Evolutionary conservation across 805 yeast genomes (phyloP).

Genomic region (Yarrowia sp.): DNA sequence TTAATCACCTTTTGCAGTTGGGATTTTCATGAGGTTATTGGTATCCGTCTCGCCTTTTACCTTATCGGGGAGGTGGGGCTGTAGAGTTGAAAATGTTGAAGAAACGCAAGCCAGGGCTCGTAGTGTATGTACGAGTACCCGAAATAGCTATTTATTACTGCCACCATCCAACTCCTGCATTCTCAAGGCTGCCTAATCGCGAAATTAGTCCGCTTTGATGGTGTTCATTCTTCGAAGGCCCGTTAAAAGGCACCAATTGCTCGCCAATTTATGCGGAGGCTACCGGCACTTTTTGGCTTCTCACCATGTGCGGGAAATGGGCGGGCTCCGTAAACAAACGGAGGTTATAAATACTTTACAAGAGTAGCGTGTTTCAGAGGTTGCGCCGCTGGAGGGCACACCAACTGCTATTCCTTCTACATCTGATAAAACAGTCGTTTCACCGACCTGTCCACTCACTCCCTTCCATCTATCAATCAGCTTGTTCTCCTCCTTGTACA

Average conservation of each 20-base stretch:
- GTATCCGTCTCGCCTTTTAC: background rate
- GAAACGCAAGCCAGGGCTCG: background rate
- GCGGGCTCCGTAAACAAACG: background rate
- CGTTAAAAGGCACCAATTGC: background rate
- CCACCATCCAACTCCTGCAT: no score
- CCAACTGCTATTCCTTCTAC: no score
- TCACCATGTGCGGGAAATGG: background rate
- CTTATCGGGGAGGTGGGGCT: conserved; percentile 4
- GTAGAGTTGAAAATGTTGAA: conserved; percentile 11
- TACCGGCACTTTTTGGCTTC: background rate
- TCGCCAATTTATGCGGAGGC: background rate
- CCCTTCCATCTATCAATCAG: no score
- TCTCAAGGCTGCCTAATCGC: no score
- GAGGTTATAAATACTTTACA: no score
- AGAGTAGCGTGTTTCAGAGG: no score
- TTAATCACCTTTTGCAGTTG: background rate
- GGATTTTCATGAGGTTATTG: conserved; percentile 10
- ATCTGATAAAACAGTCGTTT: no score
- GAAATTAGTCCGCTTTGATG: background rate
- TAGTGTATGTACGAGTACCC: no score
- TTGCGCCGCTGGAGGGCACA: no score
- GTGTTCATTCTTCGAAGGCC: background rate
- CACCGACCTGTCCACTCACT: no score
- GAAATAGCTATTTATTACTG: no score
- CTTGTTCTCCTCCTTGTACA: background rate